A percentile compares a stretch with the other conserved stretches of the same genome.
Evolutionary conservation across 768 basidiomycete species (phyloP).

Genomic region (Suillus luteus): DNA sequence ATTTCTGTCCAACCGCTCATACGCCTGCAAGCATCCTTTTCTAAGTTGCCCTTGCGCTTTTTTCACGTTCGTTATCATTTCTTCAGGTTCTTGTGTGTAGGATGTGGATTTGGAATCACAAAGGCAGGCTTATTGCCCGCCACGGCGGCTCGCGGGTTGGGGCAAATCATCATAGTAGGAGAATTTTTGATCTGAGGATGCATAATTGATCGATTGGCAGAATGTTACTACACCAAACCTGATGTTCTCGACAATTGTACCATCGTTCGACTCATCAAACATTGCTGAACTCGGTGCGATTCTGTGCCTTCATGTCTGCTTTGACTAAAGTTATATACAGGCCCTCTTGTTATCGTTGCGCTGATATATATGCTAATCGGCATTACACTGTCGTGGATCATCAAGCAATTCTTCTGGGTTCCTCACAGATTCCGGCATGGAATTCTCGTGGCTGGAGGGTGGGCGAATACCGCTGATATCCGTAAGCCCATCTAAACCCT

Average conservation of each 20-base stretch:
- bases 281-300: conserved; percentile 53
- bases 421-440: conserved; percentile 77
- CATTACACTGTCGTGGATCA: conserved; percentile 50
- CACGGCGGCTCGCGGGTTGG: conserved; percentile 58
- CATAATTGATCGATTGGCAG: conserved; percentile 6
- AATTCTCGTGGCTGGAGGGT: conserved; percentile 66
- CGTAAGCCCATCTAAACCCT: conserved; percentile 44
- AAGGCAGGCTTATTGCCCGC: conserved; percentile 62
- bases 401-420: conserved; percentile 71
- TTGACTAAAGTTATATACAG: conserved; percentile 34
- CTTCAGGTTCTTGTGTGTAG: conserved; percentile 53
- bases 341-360: conserved; percentile 64
- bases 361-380: conserved; percentile 62
- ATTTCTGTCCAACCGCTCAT: conserved; percentile 60
- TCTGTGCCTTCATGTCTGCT: background rate
- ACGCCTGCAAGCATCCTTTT: conserved; percentile 47
- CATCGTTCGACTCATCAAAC: conserved; percentile 62
- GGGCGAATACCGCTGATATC: conserved; percentile 71
- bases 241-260: conserved; percentile 73
- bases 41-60: conserved; percentile 10
- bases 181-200: background rate
- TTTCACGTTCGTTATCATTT: conserved; percentile 9
- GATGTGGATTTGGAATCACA: conserved; percentile 57
- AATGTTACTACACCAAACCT: conserved; percentile 45
- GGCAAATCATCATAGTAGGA: conserved; percentile 58